Conservation (phyloP, 176 grass and related monocot species). For the Rhynchospora breviuscula region DNA sequence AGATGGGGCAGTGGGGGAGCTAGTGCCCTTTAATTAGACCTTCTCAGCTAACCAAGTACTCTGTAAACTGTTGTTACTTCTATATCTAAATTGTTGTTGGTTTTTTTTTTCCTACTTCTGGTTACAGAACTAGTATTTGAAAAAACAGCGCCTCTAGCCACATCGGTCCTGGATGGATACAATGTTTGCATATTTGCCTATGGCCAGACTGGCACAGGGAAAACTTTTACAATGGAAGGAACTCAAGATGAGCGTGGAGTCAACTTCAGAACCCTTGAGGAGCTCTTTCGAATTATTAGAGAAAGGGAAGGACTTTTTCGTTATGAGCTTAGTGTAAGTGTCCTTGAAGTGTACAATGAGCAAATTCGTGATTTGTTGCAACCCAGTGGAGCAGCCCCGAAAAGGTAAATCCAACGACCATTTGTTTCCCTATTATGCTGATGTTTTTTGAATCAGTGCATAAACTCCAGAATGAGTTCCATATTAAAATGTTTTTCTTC, state of each 20-base stretch:
- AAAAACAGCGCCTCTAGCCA: constrained; percentile 71
- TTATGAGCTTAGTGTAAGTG: constrained; percentile 81
- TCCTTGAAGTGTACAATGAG: constrained; percentile 91
- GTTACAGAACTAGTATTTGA: constrained; percentile 69
- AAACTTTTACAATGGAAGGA: constrained; percentile 99
- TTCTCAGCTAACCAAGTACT: not conserved
- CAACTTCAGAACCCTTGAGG: constrained; percentile 78
- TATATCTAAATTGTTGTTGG: not conserved
- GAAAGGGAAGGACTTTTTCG: constrained; percentile 58
- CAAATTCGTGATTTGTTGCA: constrained; percentile 89
- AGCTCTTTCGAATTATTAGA: constrained; percentile 74
- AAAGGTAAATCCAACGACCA: constrained; percentile 45
- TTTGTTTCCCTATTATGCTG: not conserved
- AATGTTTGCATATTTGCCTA: constrained; percentile 98
- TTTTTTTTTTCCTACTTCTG: not conserved
- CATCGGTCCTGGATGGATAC: constrained; percentile 87
- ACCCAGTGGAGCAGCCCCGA: constrained; percentile 36
- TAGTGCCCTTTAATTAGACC: too few species aligned
- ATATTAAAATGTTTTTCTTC: not conserved
- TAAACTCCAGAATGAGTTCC: not conserved
- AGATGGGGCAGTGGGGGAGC: not conserved
- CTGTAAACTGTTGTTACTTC: not conserved
- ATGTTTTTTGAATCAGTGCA: not conserved
- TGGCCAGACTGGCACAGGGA: constrained; percentile 86
- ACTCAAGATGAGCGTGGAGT: constrained; percentile 69